Evolutionary conservation across 2,329 filamentous ascomycete species (phyloP).

Genomic region (Didymella exigua): DNA sequence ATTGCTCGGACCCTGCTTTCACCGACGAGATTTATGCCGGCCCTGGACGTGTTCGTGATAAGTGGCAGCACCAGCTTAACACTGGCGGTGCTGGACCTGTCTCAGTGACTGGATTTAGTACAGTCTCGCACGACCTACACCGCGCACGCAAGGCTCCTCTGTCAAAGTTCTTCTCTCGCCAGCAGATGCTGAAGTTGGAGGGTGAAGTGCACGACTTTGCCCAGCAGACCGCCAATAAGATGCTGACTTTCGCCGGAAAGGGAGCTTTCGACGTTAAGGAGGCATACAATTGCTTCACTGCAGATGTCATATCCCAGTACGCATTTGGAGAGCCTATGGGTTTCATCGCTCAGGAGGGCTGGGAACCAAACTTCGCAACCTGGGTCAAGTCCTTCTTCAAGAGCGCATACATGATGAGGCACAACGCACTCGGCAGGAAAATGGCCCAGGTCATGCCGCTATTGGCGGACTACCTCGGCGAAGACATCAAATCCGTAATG

Average conservation of each 20-base stretch:
- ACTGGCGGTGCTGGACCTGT: conserved; percentile 35
- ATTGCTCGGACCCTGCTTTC: conserved; percentile 40
- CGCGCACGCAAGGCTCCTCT: conserved; percentile 39
- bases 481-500: conserved; percentile 35
- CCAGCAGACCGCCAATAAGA: conserved; percentile 21
- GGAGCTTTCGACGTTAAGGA: conserved; percentile 35
- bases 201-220: conserved; percentile 30
- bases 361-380: conserved; percentile 36
- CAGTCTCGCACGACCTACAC: conserved; percentile 42
- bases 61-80: conserved; percentile 34
- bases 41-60: conserved; percentile 27
- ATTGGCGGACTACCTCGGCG: conserved; percentile 35
- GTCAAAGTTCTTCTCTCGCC: conserved; percentile 46
- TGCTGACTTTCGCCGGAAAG: conserved; percentile 30
- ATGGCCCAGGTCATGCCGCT: conserved; percentile 33
- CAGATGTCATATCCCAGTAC: conserved; percentile 36
- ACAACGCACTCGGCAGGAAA: conserved; percentile 30
- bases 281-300: conserved; percentile 35
- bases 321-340: conserved; percentile 37
- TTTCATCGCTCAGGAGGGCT: conserved; percentile 35
- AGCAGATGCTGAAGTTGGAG: conserved; percentile 36
- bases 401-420: conserved; percentile 38
- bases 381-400: conserved; percentile 37
- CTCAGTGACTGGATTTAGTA: conserved; percentile 34
- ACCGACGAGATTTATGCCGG: conserved; percentile 44